phyloP scores from a whole-genome alignment of 202 grass and related monocot genomes.

The Setaria italica region DNA sequence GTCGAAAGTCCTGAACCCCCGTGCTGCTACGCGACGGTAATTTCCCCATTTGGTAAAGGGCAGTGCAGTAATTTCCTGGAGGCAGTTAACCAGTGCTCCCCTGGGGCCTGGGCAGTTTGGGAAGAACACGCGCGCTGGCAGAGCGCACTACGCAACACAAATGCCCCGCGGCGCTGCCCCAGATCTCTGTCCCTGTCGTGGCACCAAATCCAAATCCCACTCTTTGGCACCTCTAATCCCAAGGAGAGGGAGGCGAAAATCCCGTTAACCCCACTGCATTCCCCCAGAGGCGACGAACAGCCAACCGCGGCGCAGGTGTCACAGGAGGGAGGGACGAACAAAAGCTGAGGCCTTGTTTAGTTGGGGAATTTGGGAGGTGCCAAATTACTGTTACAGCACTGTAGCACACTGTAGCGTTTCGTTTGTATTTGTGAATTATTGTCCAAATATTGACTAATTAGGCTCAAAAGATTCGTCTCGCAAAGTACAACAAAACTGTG shows the following conservation, averaged over 20 bases:
- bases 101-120: slow-evolving; percentile 15
- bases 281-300: neutral
- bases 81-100: neutral
- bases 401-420: too few species aligned
- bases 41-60: neutral
- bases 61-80: neutral
- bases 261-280: slow-evolving; percentile 10
- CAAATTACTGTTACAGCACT: too few species aligned
- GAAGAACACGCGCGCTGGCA: neutral
- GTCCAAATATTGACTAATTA: too few species aligned
- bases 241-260: neutral
- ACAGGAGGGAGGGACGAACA: neutral
- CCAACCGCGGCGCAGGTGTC: neutral
- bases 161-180: neutral
- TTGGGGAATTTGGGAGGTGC: too few species aligned
- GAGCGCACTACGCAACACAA: neutral
- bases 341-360: too few species aligned
- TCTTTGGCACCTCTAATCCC: neutral
- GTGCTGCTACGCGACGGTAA: too few species aligned
- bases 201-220: slow-evolving; percentile 37
- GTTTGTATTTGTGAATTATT: too few species aligned
- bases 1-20: too few species aligned
- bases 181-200: neutral
- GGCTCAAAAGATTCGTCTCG: too few species aligned
- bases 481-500: too few species aligned